phyloP scores from a whole-genome alignment of 805 yeast species.

The Metschnikowia picachoensis region DNA sequence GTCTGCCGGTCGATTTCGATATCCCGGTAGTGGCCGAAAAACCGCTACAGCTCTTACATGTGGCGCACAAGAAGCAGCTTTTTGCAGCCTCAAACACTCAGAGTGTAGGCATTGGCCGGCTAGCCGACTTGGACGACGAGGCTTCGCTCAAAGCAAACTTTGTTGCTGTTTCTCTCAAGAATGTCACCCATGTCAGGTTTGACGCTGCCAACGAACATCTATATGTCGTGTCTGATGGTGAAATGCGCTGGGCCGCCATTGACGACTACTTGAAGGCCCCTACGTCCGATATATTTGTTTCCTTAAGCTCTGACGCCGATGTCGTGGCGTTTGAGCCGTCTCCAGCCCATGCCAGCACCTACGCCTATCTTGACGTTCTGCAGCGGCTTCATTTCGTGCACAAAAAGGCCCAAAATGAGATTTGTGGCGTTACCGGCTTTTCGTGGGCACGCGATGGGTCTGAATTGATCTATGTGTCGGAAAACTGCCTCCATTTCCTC shows the following conservation, averaged over 20 bases:
- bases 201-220: constrained; percentile 21
- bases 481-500: background rate
- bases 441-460: constrained; percentile 10
- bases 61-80: constrained; percentile 27
- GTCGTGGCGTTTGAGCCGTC: constrained; percentile 20
- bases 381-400: constrained; percentile 15
- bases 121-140: constrained; percentile 27
- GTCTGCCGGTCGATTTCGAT: constrained; percentile 28
- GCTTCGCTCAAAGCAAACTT: constrained; percentile 4
- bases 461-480: constrained; percentile 5
- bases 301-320: background rate
- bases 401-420: background rate
- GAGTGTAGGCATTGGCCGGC: constrained; percentile 31
- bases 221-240: constrained; percentile 22
- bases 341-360: constrained; percentile 14
- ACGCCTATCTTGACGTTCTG: constrained; percentile 16
- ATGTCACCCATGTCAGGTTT: constrained; percentile 17
- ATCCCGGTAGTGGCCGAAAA: constrained; percentile 6
- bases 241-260: constrained; percentile 17
- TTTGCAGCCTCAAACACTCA: constrained; percentile 39
- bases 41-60: constrained; percentile 32
- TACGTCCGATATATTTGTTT: background rate
- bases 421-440: background rate
- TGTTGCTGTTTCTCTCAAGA: constrained; percentile 8
- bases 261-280: constrained; percentile 4